These are phyloP conservation scores for Cryptococcus jaspeensis DNA, from an alignment of 1,284 basidiomycete species.

Conservation along the genomic window DNA sequence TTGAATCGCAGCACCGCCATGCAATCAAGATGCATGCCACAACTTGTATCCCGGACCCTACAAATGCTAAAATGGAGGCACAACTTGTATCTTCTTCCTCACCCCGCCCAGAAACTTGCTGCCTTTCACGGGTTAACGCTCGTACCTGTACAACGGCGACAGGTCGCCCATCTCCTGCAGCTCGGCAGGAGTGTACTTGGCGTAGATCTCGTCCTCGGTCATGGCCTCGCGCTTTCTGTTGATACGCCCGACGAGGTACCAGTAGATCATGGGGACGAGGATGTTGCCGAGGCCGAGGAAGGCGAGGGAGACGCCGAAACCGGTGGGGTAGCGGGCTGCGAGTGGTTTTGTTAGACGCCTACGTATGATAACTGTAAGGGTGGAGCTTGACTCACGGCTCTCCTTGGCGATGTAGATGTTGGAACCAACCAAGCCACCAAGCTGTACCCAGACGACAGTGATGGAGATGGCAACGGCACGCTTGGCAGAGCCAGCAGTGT, in stretches of 20 bases:
- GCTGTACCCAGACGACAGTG: constrained; percentile 23
- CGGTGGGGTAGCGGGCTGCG: constrained; percentile 21
- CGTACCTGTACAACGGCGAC: constrained; percentile 25
- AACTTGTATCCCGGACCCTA: too few relatives aligned
- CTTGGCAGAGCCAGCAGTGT: constrained; percentile 35
- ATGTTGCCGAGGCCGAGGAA: constrained; percentile 22
- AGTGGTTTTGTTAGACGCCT: constrained; percentile 7
- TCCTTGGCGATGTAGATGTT: constrained; percentile 33
- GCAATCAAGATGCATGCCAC: too few relatives aligned
- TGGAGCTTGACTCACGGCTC: constrained; percentile 23
- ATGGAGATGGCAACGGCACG: constrained; percentile 32
- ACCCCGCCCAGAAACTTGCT: constrained; percentile 12
- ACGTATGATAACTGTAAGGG: not conserved
- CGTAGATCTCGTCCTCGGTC: constrained; percentile 29
- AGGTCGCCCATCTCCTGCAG: constrained; percentile 28
- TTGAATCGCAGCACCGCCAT: too few relatives aligned
- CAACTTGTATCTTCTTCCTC: too few relatives aligned
- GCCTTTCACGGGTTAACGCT: not conserved
- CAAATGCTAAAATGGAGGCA: too few relatives aligned
- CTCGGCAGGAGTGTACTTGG: constrained; percentile 28
- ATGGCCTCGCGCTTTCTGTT: constrained; percentile 28
- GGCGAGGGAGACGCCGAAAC: constrained; percentile 33
- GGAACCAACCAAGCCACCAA: constrained; percentile 34
- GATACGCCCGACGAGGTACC: constrained; percentile 19
- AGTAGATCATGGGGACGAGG: constrained; percentile 15